phyloP scores from a whole-genome alignment of 441 rosid genomes.

The Bruguiera hainesii region DNA sequence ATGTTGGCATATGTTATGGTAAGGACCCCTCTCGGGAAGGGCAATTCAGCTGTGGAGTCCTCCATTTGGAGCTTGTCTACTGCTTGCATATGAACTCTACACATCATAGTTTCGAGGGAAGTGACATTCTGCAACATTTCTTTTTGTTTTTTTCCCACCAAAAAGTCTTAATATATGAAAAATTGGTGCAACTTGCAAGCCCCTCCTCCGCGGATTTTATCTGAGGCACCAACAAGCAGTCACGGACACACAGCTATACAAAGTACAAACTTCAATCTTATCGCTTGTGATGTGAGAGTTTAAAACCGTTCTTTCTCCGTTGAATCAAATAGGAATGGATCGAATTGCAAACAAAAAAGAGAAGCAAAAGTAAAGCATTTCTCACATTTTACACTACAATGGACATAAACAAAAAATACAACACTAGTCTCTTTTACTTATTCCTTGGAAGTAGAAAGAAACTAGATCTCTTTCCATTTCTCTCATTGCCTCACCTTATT shows the following conservation, averaged over 20 bases:
- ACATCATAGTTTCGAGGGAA: neutral
- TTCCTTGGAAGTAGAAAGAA: slow-evolving; percentile 23
- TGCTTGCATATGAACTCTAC: neutral
- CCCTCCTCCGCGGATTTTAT: no score
- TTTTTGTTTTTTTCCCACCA: no score
- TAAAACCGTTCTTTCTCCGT: no score
- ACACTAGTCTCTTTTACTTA: slow-evolving; percentile 22
- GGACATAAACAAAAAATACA: slow-evolving; percentile 27
- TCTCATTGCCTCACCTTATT: slow-evolving; percentile 27
- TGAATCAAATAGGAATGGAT: no score
- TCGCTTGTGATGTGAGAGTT: no score
- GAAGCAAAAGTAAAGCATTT: slow-evolving; percentile 18
- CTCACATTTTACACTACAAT: slow-evolving; percentile 26
- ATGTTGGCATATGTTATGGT: slow-evolving; percentile 23
- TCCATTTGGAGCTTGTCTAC: slow-evolving; percentile 3
- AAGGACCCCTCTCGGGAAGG: slow-evolving; percentile 17
- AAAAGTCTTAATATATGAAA: no score
- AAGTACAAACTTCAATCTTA: no score
- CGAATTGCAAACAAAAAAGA: neutral
- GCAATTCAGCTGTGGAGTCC: neutral
- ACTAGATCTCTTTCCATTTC: slow-evolving; percentile 16
- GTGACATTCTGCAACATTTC: no score
- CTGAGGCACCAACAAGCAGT: no score
- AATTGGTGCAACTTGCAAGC: no score
- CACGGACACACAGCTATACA: no score